Base-by-base conservation (phyloP, 441 rosid genomes). In the Pelargonium citronellum region DNA sequence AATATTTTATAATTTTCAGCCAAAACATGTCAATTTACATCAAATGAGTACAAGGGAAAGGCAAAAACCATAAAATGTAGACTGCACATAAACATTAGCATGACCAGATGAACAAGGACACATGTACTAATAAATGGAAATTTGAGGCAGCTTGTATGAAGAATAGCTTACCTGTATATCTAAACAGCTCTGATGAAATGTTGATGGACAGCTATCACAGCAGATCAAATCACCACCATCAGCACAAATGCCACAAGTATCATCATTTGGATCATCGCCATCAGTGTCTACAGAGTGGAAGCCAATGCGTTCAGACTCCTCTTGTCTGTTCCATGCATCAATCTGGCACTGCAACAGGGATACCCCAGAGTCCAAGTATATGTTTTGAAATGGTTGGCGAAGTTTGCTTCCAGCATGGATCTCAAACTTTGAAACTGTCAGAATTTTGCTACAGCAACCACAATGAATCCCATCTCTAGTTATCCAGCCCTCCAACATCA, bases 201-300 rank as follows among this genome's bases (percentile, higher is more conserved):
- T 95, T 68, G 99, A 92, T 49, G 99, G 97, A 73, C 99, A 95
- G 74, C 91, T 85, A 84, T 92, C 99, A 83, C 97, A 95, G 75
- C 99, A 95, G 41, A 95, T 88, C 86, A 95, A 80, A 81, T 92
- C 92, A 62, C 99, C 99, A 78, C 99, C 99, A 81, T 95, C 99
- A 67, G 95, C 99, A 70, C 99, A 95, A 24, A 91, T 79, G 78
- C 97, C 91, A 82, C 99, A 95, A 22, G 97, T 85, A 81, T 95
- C 99, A 79, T 95, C 99, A 82, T 92, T 84, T 20, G 97, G 96
- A 82, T 95, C 99, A 73, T 88, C 97, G 57, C 95, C 97, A 49
- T 82, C 89, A 67, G 76, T 27, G 10, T 85, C 85, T 41, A 92
- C 91, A 20, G 79, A 68, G 68, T 85, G 84, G 72, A 84, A 87